A percentile compares a stretch with the other conserved stretches of the same genome.
These are phyloP conservation scores for Candida insectalens DNA, from an alignment of 805 yeast species.

Conservation along the genomic window DNA sequence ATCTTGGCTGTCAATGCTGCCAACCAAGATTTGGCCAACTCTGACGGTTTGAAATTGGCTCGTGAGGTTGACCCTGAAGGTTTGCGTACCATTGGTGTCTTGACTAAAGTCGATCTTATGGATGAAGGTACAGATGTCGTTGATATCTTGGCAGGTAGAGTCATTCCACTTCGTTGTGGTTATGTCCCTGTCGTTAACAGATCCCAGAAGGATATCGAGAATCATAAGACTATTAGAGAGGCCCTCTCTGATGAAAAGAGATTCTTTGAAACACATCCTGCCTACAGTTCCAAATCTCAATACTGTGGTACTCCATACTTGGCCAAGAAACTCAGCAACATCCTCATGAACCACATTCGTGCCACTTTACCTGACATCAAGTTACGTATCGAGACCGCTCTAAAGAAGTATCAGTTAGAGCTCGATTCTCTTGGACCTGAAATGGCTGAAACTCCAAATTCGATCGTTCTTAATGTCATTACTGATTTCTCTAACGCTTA, in stretches of 20 bases:
- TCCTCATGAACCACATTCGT: slow-evolving; percentile 83
- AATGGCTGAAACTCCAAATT: slow-evolving; percentile 79
- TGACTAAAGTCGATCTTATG: slow-evolving; percentile 95
- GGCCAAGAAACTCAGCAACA: slow-evolving; percentile 83
- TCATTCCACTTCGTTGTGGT: slow-evolving; percentile 90
- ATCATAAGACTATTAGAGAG: slow-evolving; percentile 74
- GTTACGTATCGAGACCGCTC: slow-evolving; percentile 74
- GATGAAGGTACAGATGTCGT: slow-evolving; percentile 96
- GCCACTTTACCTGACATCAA: slow-evolving; percentile 88
- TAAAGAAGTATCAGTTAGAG: slow-evolving; percentile 79
- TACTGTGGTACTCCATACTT: slow-evolving; percentile 98
- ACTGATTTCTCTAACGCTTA: slow-evolving; percentile 90
- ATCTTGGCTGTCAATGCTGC: slow-evolving; percentile 93
- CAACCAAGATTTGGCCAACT: slow-evolving; percentile 92
- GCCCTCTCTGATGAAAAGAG: slow-evolving; percentile 75
- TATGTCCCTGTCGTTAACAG: slow-evolving; percentile 95
- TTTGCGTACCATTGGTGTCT: slow-evolving; percentile 88
- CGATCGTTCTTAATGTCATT: slow-evolving; percentile 81
- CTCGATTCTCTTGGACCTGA: slow-evolving; percentile 77
- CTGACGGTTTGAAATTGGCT: slow-evolving; percentile 92
- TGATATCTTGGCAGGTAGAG: slow-evolving; percentile 91
- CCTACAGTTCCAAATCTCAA: slow-evolving; percentile 87
- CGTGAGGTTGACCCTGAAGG: slow-evolving; percentile 98
- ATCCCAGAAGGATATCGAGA: slow-evolving; percentile 94
- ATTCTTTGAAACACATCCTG: slow-evolving; percentile 82